These are phyloP conservation scores for Colletotrichum paranaense DNA, from an alignment of 2,329 filamentous ascomycete genomes.

Conservation along the genomic window DNA sequence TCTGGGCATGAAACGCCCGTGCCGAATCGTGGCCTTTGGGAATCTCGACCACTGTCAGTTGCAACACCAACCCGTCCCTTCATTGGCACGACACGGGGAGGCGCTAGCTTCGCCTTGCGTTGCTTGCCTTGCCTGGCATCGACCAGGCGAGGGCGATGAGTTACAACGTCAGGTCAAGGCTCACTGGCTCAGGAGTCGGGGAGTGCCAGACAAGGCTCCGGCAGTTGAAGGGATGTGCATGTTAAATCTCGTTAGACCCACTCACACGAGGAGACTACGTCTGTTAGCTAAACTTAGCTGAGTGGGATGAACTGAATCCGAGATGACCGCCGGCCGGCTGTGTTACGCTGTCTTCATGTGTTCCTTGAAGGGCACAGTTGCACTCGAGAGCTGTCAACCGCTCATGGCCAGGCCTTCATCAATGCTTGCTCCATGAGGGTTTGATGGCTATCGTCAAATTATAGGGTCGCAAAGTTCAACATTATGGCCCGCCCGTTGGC, in stretches of 20 bases:
- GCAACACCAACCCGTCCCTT: background rate
- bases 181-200: background rate
- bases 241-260: slow-evolving; percentile 36
- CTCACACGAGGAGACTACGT: slow-evolving; percentile 34
- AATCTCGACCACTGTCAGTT: slow-evolving; percentile 28
- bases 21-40: slow-evolving; percentile 16
- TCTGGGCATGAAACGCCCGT: slow-evolving; percentile 31
- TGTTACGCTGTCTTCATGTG: background rate
- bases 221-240: slow-evolving; percentile 34
- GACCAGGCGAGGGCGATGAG: slow-evolving; percentile 4
- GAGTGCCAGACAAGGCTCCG: slow-evolving; percentile 8
- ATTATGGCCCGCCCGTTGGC: background rate
- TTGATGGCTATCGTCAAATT: slow-evolving; percentile 2
- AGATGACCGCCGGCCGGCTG: slow-evolving; percentile 20
- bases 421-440: slow-evolving; percentile 1
- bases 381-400: background rate
- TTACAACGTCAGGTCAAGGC: slow-evolving; percentile 2
- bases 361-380: background rate
- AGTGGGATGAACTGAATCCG: slow-evolving; percentile 36
- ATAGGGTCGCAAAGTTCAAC: background rate
- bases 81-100: slow-evolving; percentile 9
- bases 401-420: background rate
- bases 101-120: slow-evolving; percentile 17
- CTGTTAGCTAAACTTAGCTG: slow-evolving; percentile 32
- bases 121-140: background rate